phyloP scores from a whole-genome alignment of 192 early-diverging fungal genomes.

The Coemansia sp. region DNA sequence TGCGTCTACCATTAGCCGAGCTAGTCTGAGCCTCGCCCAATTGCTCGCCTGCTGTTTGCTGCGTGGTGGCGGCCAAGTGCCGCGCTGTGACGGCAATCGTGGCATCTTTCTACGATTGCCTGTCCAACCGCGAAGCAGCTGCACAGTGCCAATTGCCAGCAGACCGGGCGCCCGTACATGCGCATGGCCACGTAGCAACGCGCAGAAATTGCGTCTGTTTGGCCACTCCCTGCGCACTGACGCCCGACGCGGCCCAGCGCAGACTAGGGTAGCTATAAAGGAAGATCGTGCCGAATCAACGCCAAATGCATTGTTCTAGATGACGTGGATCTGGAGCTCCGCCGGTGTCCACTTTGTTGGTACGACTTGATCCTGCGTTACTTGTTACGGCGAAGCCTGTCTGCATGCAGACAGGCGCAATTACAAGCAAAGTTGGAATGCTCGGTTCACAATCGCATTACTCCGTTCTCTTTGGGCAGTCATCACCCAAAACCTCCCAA shows the following conservation, averaged over 20 bases:
- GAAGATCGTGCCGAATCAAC: not conserved
- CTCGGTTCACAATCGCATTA: not conserved
- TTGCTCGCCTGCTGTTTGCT: constrained; percentile 1
- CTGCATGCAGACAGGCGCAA: not conserved
- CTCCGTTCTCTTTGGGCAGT: not conserved
- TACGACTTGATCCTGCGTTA: constrained; percentile 6
- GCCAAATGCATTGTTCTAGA: not conserved
- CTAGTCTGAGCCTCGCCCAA: not conserved
- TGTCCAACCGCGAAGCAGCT: too few relatives aligned
- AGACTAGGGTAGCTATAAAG: not conserved
- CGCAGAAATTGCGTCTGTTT: not conserved
- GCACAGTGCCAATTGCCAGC: constrained; percentile 1
- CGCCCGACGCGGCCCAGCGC: not conserved
- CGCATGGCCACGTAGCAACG: not conserved
- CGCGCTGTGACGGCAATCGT: constrained; percentile 4
- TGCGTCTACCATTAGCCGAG: constrained; percentile 10
- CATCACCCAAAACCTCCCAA: not conserved
- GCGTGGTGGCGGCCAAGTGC: constrained; percentile 5
- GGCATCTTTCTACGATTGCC: not conserved
- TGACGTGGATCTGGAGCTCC: not conserved
- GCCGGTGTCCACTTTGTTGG: not conserved
- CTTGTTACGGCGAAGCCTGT: constrained; percentile 2
- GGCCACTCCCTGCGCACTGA: not conserved
- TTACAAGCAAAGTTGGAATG: not conserved
- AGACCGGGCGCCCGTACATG: constrained; percentile 1